These are phyloP conservation scores for Fusarium algeriense DNA, from an alignment of 2,329 filamentous ascomycete genomes.

Conservation along the genomic window DNA sequence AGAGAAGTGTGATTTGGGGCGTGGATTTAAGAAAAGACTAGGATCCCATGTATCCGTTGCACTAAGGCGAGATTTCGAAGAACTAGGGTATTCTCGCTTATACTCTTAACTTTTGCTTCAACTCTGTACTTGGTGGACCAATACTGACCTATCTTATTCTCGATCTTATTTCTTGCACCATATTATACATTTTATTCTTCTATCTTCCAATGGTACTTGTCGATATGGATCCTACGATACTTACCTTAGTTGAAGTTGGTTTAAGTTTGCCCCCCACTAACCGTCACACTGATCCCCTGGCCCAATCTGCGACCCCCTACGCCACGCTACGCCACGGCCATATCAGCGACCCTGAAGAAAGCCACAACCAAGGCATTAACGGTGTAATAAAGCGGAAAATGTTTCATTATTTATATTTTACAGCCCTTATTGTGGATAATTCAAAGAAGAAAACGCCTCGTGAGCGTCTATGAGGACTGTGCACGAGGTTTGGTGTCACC, in stretches of 20 bases:
- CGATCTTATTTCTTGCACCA: constrained; percentile 10
- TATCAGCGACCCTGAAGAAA: constrained; percentile 30
- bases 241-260: constrained; percentile 36
- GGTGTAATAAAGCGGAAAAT: constrained; percentile 11
- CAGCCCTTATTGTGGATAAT: constrained; percentile 20
- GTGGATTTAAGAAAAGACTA: constrained; percentile 24
- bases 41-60: constrained; percentile 22
- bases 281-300: constrained; percentile 36
- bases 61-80: constrained; percentile 27
- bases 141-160: constrained; percentile 2
- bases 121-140: constrained; percentile 4
- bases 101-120: constrained; percentile 2
- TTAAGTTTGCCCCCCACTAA: constrained; percentile 35
- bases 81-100: constrained; percentile 16
- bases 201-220: neutral
- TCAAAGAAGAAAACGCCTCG: constrained; percentile 24
- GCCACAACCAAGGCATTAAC: constrained; percentile 31
- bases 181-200: constrained; percentile 2
- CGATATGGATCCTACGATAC: constrained; percentile 23
- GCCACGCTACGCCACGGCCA: constrained; percentile 37
- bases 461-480: constrained; percentile 1
- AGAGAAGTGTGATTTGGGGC: constrained; percentile 27
- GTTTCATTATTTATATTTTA: constrained; percentile 17
- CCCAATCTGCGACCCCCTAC: constrained; percentile 47
- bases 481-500: constrained; percentile 5